phyloP scores from a whole-genome alignment of 2,329 filamentous ascomycete genomes.

The Hawksworthiomyces lignivorus region DNA sequence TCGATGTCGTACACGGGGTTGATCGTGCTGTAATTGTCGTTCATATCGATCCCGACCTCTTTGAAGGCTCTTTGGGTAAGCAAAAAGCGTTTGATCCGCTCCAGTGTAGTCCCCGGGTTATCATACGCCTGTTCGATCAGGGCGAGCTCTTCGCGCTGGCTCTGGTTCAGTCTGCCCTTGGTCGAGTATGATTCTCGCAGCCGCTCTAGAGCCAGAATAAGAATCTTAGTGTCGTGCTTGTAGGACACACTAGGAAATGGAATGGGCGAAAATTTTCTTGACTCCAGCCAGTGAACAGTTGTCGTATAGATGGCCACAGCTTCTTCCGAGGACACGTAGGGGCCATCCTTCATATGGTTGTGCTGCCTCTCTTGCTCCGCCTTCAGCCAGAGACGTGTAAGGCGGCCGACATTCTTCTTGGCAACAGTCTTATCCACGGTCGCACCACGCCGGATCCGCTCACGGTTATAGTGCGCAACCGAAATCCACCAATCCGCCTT shows the following conservation, averaged over 20 bases:
- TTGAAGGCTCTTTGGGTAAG: constrained; percentile 98
- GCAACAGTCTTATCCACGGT: constrained; percentile 99
- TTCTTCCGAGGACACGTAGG: constrained; percentile 96
- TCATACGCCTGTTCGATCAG: constrained; percentile 98
- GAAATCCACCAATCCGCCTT: constrained; percentile 99
- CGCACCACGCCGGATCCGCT: constrained; percentile 90
- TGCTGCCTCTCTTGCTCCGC: constrained; percentile 97
- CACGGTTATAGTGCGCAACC: constrained; percentile 96
- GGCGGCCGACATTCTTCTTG: constrained; percentile 94
- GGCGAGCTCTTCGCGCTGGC: constrained; percentile 91
- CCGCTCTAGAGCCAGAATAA: constrained; percentile 89
- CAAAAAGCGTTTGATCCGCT: constrained; percentile 94
- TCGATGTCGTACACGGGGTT: constrained; percentile 99
- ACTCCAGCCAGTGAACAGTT: constrained; percentile 97
- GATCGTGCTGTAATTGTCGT: constrained; percentile 98
- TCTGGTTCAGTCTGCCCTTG: constrained; percentile 93
- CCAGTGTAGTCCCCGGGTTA: constrained; percentile 89
- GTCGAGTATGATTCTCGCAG: constrained; percentile 94
- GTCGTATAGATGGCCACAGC: constrained; percentile 98
- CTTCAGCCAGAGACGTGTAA: constrained; percentile 95
- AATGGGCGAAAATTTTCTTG: constrained; percentile 95
- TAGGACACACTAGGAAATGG: constrained; percentile 98
- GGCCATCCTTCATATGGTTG: constrained; percentile 99
- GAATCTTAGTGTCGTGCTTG: constrained; percentile 98
- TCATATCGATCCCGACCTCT: constrained; percentile 99